Evolutionary conservation across 2,329 filamentous ascomycete species (phyloP).

Genomic region (Hypoxylon sp.): DNA sequence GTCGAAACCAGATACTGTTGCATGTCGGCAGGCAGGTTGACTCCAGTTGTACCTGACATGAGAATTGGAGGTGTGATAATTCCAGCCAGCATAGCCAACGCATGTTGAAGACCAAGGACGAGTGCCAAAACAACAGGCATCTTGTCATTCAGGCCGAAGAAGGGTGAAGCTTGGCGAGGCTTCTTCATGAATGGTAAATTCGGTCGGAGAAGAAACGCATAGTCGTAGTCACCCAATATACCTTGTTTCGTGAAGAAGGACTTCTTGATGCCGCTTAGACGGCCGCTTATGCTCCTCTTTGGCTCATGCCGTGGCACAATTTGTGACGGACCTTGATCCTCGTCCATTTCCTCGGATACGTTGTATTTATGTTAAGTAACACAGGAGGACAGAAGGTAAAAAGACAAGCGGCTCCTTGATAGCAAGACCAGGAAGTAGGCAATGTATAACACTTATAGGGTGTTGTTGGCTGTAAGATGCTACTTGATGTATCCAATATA

Average conservation of each 20-base stretch:
- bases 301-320: conserved; percentile 59
- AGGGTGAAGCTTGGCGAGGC: conserved; percentile 71
- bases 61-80: conserved; percentile 85
- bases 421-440: background rate
- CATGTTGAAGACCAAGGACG: conserved; percentile 83
- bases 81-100: conserved; percentile 80
- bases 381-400: background rate
- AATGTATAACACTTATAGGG: background rate
- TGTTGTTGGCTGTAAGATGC: background rate
- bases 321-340: conserved; percentile 66
- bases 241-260: conserved; percentile 74
- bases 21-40: conserved; percentile 70
- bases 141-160: conserved; percentile 84
- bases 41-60: conserved; percentile 71
- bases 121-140: conserved; percentile 82
- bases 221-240: conserved; percentile 88
- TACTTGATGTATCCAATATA: background rate
- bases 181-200: conserved; percentile 86
- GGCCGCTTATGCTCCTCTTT: conserved; percentile 52
- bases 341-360: conserved; percentile 61
- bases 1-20: conserved; percentile 85
- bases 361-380: background rate
- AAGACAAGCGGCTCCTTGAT: background rate
- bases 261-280: conserved; percentile 53
- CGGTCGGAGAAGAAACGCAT: conserved; percentile 85